Conservation (phyloP, 164 flowering plant genomes). For the Kingdonia uniflora region DNA sequence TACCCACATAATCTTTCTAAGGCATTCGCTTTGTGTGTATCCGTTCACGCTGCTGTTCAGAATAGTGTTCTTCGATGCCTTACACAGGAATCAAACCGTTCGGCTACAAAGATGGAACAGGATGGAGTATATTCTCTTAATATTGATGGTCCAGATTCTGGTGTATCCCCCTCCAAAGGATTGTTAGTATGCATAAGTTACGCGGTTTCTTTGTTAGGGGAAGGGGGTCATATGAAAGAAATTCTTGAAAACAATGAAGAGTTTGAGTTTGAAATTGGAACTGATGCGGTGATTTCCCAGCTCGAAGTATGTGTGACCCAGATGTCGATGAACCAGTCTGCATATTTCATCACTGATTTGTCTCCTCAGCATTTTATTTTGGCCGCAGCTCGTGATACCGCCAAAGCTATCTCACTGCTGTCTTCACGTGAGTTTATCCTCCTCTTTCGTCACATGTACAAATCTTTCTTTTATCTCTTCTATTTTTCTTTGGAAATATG, state of each 20-base stretch:
- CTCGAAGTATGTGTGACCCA: slow-evolving; percentile 70
- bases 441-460: neutral
- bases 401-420: slow-evolving; percentile 21
- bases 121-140: slow-evolving; percentile 14
- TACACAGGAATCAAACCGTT: slow-evolving; percentile 6
- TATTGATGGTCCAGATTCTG: slow-evolving; percentile 49
- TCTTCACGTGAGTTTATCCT: slow-evolving; percentile 41
- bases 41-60: slow-evolving; percentile 21
- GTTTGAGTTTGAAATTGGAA: slow-evolving; percentile 88
- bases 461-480: too few relatives aligned
- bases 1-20: slow-evolving; percentile 23
- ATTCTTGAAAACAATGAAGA: slow-evolving; percentile 58
- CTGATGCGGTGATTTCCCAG: slow-evolving; percentile 46
- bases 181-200: slow-evolving; percentile 55
- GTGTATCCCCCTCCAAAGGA: slow-evolving; percentile 47
- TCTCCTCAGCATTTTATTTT: slow-evolving; percentile 45
- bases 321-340: slow-evolving; percentile 62
- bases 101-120: slow-evolving; percentile 12
- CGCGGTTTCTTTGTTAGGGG: slow-evolving; percentile 34
- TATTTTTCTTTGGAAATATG: too few relatives aligned
- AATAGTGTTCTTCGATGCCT: slow-evolving; percentile 13
- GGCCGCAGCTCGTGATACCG: slow-evolving; percentile 51
- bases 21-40: slow-evolving; percentile 29
- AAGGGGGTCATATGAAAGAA: slow-evolving; percentile 34
- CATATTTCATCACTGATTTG: slow-evolving; percentile 31